phyloP scores from a whole-genome alignment of 805 yeast genomes.

The Teunomyces aglyptinius region DNA sequence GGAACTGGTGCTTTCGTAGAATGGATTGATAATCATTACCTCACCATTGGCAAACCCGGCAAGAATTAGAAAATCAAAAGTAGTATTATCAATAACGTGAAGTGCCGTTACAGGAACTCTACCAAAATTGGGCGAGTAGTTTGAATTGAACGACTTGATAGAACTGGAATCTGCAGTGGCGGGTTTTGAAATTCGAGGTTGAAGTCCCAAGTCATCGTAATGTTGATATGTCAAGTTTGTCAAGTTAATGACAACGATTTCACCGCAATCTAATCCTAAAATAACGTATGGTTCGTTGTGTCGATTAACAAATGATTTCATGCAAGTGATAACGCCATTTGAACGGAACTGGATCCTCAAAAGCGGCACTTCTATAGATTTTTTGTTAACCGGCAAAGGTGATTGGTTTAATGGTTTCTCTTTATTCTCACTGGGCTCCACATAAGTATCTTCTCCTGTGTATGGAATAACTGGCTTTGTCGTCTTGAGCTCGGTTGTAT shows the following conservation, averaged over 20 bases:
- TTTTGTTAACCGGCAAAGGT: slow-evolving; percentile 15
- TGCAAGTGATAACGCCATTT: slow-evolving; percentile 37
- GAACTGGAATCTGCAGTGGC: slow-evolving; percentile 5
- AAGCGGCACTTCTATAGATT: slow-evolving; percentile 44
- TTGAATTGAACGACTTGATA: slow-evolving; percentile 16
- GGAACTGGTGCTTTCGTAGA: slow-evolving; percentile 1
- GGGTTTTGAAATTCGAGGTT: slow-evolving; percentile 8
- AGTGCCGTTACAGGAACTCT: slow-evolving; percentile 19
- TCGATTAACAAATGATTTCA: slow-evolving; percentile 29
- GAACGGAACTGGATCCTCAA: slow-evolving; percentile 40
- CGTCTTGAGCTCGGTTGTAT: slow-evolving; percentile 18
- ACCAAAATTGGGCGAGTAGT: slow-evolving; percentile 8
- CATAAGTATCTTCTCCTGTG: slow-evolving; percentile 12
- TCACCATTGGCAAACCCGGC: slow-evolving; percentile 70
- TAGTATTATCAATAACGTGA: slow-evolving; percentile 25
- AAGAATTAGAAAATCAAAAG: slow-evolving; percentile 45
- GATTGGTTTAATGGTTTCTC: neutral
- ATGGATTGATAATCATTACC: slow-evolving; percentile 46
- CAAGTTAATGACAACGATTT: slow-evolving; percentile 60
- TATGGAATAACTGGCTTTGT: slow-evolving; percentile 22
- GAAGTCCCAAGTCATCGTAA: slow-evolving; percentile 39
- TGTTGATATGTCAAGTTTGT: slow-evolving; percentile 41
- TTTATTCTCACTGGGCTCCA: neutral
- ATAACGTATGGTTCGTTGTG: slow-evolving; percentile 46
- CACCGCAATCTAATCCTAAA: slow-evolving; percentile 68